Base-by-base conservation (phyloP, 768 basidiomycete species). In the Tricholoma flavovirens region DNA sequence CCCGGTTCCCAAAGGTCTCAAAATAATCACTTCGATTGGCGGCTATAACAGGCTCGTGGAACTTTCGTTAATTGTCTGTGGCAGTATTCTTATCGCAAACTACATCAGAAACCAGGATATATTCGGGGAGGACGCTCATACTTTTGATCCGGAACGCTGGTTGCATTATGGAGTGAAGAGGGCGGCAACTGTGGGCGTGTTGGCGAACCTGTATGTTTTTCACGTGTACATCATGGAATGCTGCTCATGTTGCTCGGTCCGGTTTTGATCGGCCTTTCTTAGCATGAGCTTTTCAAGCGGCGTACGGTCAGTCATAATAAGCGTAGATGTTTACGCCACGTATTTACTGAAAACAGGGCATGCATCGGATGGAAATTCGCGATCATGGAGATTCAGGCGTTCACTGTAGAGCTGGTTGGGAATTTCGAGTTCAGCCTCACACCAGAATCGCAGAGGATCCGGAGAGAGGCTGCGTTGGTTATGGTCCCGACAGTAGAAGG, bases 361-460 rank as follows among this genome's bases (percentile, higher is more conserved):
- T 73, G 71, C 59, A 71, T 73, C 26, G 74, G 72, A 21, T 74
- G 73, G 73, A 70, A 68, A 49, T 72, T 75, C 49, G 73, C 73
- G 4, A 61, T 83, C 0, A 63, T 76, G 38, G 83, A 87, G 64
- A 63, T 84, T 14, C 84, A 86, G 59, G 73, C 77, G 0, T 83
- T 87, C 66, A 62, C 85, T n/a, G 74, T 79, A 21, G 82, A 83
- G 61, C 69, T 83, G 19, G 55, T 85, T 38, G 66, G 73, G 32
- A 73, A 78, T 60, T 83, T 86, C 60, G 78, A 84, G 59, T 80
- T 85, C 58, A 57, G 74, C 57, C 69, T 67, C 32, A 74, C 75
- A 2, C 67, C 71, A 14, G 67, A 75, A 53, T 64, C 70, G 1
- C 58, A 64, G 55, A 69, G 59, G 46, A 59, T 79, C 36, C 62